Percentiles rank a stretch among this genome's conserved stretches.
phyloP scores from a whole-genome alignment of 163 green algal species.

The Coccomyxa subellipsoidea region DNA sequence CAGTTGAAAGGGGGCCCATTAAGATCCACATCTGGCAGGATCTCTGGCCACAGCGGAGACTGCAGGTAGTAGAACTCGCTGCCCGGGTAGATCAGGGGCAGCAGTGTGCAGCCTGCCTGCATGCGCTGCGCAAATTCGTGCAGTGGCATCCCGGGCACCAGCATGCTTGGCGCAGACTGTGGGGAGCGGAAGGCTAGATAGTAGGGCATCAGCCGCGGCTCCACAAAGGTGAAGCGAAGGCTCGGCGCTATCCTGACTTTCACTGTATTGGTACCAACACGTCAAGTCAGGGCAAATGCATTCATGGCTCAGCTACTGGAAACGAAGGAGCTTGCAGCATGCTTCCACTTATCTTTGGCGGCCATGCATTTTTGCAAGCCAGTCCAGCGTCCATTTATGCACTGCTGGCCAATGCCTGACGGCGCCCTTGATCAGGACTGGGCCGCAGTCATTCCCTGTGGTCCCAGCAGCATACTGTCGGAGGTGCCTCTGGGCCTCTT shows the following conservation, averaged over 20 bases:
- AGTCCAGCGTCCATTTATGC: slow-evolving; percentile 23
- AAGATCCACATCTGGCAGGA: slow-evolving; percentile 19
- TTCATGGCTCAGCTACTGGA: not conserved
- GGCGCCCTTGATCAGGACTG: slow-evolving; percentile 16
- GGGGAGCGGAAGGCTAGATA: slow-evolving; percentile 16
- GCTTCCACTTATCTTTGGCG: not conserved
- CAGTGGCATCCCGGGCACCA: slow-evolving; percentile 23
- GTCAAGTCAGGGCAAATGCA: not conserved
- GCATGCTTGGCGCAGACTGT: slow-evolving; percentile 23
- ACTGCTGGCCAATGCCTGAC: slow-evolving; percentile 13
- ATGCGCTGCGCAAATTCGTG: slow-evolving; percentile 31
- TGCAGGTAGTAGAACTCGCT: slow-evolving; percentile 45
- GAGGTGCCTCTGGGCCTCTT: not conserved
- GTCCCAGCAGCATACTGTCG: not conserved
- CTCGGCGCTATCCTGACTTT: slow-evolving; percentile 31
- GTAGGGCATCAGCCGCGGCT: slow-evolving; percentile 28
- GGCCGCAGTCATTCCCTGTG: not conserved
- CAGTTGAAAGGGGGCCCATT: not conserved
- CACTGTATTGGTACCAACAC: not conserved
- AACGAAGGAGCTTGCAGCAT: not conserved
- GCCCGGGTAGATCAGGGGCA: slow-evolving; percentile 17
- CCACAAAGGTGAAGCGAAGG: slow-evolving; percentile 37
- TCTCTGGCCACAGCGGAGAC: slow-evolving; percentile 14
- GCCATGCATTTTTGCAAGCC: slow-evolving; percentile 14
- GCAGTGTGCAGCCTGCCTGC: slow-evolving; percentile 18